phyloP scores from a whole-genome alignment of 208 protist species.

The Porcisia deanei region DNA sequence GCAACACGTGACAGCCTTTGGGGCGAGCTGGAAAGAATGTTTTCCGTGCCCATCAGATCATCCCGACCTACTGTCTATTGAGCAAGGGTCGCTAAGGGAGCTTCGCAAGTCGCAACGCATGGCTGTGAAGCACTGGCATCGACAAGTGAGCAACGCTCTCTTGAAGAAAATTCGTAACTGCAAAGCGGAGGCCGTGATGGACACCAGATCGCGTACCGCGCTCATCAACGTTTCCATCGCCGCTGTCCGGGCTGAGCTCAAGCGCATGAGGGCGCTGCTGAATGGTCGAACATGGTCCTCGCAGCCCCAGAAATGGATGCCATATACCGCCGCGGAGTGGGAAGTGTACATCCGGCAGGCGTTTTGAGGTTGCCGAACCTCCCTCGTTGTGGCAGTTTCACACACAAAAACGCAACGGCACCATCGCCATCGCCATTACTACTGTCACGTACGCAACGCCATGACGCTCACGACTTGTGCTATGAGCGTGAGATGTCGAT shows the following conservation, averaged over 20 bases:
- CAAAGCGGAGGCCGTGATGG: slow-evolving; percentile 57
- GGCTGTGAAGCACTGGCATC: slow-evolving; percentile 77
- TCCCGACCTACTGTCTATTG: slow-evolving; percentile 42
- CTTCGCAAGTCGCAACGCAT: slow-evolving; percentile 71
- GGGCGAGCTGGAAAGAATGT: slow-evolving; percentile 61
- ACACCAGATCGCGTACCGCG: slow-evolving; percentile 41
- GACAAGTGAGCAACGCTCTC: slow-evolving; percentile 37
- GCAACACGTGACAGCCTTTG: slow-evolving; percentile 68
- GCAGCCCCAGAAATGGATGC: slow-evolving; percentile 72
- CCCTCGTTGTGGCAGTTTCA: not conserved
- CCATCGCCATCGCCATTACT: too few species aligned
- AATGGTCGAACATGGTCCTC: slow-evolving; percentile 63
- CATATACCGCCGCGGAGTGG: slow-evolving; percentile 43
- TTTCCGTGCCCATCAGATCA: slow-evolving; percentile 54
- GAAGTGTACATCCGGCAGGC: slow-evolving; percentile 48
- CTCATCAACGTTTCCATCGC: slow-evolving; percentile 65
- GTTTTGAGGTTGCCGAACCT: slow-evolving; percentile 37
- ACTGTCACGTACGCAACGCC: too few species aligned
- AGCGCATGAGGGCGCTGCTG: slow-evolving; percentile 44
- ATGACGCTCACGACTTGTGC: not conserved
- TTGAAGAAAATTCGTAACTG: slow-evolving; percentile 53
- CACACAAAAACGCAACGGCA: too few species aligned
- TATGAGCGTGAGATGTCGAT: not conserved
- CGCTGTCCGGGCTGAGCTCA: slow-evolving; percentile 52
- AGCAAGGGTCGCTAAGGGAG: slow-evolving; percentile 20